phyloP scores from a whole-genome alignment of 2,329 filamentous ascomycete species.

The Colletotrichum gloeosporioides region DNA sequence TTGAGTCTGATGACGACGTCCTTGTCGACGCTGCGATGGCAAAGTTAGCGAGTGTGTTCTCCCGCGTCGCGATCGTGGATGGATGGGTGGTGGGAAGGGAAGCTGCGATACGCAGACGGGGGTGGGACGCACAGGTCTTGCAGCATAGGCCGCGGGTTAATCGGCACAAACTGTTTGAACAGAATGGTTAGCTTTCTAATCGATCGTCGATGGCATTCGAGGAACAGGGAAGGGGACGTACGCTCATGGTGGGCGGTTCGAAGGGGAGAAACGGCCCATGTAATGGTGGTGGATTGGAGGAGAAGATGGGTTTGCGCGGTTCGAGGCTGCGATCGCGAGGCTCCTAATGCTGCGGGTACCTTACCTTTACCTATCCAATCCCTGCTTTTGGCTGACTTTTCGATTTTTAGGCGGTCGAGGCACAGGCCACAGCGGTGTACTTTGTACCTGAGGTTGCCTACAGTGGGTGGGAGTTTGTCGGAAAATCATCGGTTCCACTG shows the following conservation, averaged over 20 bases:
- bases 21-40: slow-evolving; percentile 76
- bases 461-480: slow-evolving; percentile 9
- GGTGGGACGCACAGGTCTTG: slow-evolving; percentile 76
- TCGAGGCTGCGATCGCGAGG: slow-evolving; percentile 18
- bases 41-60: background rate
- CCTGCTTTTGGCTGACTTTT: background rate
- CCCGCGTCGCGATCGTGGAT: background rate
- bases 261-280: slow-evolving; percentile 20
- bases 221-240: slow-evolving; percentile 20
- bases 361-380: background rate
- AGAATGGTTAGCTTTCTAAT: background rate
- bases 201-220: background rate
- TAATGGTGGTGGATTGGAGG: slow-evolving; percentile 15
- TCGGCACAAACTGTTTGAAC: slow-evolving; percentile 75
- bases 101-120: background rate
- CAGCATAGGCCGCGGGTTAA: slow-evolving; percentile 97
- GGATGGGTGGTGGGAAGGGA: background rate
- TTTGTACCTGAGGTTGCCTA: background rate
- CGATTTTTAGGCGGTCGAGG: slow-evolving; percentile 12
- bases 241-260: slow-evolving; percentile 38
- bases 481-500: slow-evolving; percentile 20
- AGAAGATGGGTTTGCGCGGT: slow-evolving; percentile 18
- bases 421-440: background rate
- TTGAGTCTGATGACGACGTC: slow-evolving; percentile 92
- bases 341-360: background rate